Base-by-base conservation (phyloP, 805 yeast genomes). In the Wickerhamiella sergipiensis region DNA sequence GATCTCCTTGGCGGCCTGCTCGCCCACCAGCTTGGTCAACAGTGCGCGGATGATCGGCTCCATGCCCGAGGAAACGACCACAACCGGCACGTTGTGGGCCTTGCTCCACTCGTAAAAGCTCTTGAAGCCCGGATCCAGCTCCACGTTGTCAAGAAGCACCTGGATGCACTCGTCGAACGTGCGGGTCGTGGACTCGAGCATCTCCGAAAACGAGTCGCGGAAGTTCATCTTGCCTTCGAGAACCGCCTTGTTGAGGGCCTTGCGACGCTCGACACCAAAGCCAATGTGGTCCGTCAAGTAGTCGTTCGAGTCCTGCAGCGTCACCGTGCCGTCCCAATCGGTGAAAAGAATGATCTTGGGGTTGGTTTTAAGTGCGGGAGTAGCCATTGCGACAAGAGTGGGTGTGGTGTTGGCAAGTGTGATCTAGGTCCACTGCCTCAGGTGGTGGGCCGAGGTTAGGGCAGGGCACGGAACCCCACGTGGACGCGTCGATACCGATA, bases 281-380 rank as follows among this genome's bases (percentile, higher is more conserved):
- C 99, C 99, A 21, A 83, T 71, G 59, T 78, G 78, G 65, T 92
- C 97, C 8, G 97, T 89, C 55, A 92, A 71, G 65, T 74, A 84
- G 67, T 92, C 97, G 66, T 92, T 92, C 53, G 95, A 85, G 66
- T 92, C 99, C 63, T 90, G 95, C 53, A 85, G 71, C 12, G 98
- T 92, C 56, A 92, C 92, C 1, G 98, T 92, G 26, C 99, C 99
- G 65, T 92, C 99, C 79, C 94, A 92, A 67, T 92, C 99, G 43
- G 97, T 85, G 72, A 92, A 92, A 43, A 92, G 83, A 61, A 92
- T 87, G 46, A 95, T 90, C 55, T 77, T 75, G 57, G 70, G 69
- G 52, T 61, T 52, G 33, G 66, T 63, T 19, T 52, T 51, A 46
- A 65, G 53, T 2, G 68, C 68, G 18, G 67, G 64, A 6, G 58